Percentiles rank a stretch among this genome's conserved stretches.
These are phyloP conservation scores for Aspergillus baeticus DNA, from an alignment of 495 filamentous ascomycete genomes.

Conservation along the genomic window DNA sequence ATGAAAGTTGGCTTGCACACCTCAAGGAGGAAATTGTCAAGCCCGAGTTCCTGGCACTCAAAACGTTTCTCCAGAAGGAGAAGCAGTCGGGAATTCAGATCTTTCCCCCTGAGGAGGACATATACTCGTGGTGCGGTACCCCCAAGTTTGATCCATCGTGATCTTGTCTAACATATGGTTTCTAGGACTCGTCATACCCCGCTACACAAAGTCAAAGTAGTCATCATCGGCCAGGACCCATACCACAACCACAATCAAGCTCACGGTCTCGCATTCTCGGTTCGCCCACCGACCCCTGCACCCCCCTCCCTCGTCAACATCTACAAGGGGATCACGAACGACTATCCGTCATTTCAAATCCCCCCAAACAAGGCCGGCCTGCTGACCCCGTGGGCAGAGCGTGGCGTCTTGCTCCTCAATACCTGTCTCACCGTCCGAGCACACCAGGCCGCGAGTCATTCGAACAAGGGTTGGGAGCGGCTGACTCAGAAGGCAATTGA, in stretches of 20 bases:
- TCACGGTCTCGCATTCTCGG: conserved; percentile 92
- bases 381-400: conserved; percentile 88
- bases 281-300: conserved; percentile 81
- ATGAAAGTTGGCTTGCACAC: conserved; percentile 85
- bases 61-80: conserved; percentile 82
- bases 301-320: conserved; percentile 91
- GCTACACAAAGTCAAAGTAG: conserved; percentile 77
- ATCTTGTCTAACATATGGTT: not conserved
- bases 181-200: conserved; percentile 86
- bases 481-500: conserved; percentile 92
- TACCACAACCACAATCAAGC: conserved; percentile 97
- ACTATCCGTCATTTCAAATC: conserved; percentile 75
- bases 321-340: conserved; percentile 78
- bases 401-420: conserved; percentile 88
- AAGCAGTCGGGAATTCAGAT: conserved; percentile 67
- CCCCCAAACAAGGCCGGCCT: conserved; percentile 78
- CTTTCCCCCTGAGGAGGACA: conserved; percentile 81
- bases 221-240: conserved; percentile 93
- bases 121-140: conserved; percentile 82
- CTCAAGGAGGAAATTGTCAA: conserved; percentile 80
- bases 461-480: conserved; percentile 82
- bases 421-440: conserved; percentile 89
- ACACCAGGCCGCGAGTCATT: conserved; percentile 80
- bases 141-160: not conserved
- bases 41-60: conserved; percentile 79